Base-by-base conservation (phyloP, 1,284 basidiomycete genomes). In the Ustilago curta region DNA sequence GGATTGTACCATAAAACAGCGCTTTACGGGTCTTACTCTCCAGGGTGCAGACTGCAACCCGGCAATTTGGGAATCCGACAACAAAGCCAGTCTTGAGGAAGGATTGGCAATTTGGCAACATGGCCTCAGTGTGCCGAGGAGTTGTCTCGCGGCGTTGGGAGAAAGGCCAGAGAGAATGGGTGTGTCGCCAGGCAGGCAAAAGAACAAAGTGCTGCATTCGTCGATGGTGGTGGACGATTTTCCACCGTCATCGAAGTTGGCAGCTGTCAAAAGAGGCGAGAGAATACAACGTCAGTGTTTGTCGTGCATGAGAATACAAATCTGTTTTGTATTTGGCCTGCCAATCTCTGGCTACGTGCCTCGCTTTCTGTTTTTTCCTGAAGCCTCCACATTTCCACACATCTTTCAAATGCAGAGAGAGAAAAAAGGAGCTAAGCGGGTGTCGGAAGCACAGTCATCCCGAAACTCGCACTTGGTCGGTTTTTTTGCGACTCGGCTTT, bases 221-320 rank as follows among this genome's bases (percentile, higher is more conserved):
- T 42, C 67, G 67, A 69, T 69, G 67, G 40, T 23, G 47, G 35
- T 35, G 56, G 44, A 1, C 7, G 37, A 42, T 16, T 51, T 59
- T 59, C 59, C 67, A 45, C 44, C 51, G 47, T 43, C 56, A 69
- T 69, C 67, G 67, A 59, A 42, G 2, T 47, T 69, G 67, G 60
- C 67, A 63, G 67, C 67, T 69, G 67, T 69, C 67, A 63, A 59
- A 32, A 25, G 35, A 25, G 35, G 19, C 23, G 50, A 23, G 16
- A 16, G 39, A 48, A 27, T 35, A 40, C 35, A 54, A 51, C 25
- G 1, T 37, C 29, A 18, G 4, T n/a, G n/a, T 19, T 19, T 23
- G 9, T 8, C 29, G 19, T 40, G 14, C 51, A 40, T 19, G 19
- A 19, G 35, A 37, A 37, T 37, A 37, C 35, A 37, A 14, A 16